Base-by-base conservation (phyloP, 73 alveolate genomes). In the Diophrys sp. region DNA sequence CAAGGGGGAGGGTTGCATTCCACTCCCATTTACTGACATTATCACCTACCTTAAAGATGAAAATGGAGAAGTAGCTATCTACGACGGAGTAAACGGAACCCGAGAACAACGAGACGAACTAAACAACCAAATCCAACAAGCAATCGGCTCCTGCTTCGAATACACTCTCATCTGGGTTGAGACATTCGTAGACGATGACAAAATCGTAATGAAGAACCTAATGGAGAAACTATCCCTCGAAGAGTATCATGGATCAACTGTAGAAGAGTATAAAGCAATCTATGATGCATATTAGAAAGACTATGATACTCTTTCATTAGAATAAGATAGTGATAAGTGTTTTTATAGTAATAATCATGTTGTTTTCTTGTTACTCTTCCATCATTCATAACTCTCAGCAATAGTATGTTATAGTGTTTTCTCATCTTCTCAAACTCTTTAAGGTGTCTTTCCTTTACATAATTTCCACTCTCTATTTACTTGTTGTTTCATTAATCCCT, bases 21-120 rank as follows among this genome's bases (percentile, higher is more conserved):
- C 56, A 18, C 33, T 56, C 74, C 44, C 62, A 68, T 5, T 23
- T 27, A 28, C n/a, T n/a, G 75, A 85, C 33, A 24, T 78, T 29
- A 77, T 85, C 29, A 57, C 23, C 18, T 85, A 33, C 34, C 71
- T 85, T 44, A 44, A 5, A 23, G 29, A 80, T 53, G 70, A 29
- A 26, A 72, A 56, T 1, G 92, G 92, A 0, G 75, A 79, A 28
- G 69, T 85, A 11, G 92, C 89, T 8, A 29, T 85, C n/a, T 85
- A 79, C 62, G 85, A 85, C 73, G 92, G 89, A 11, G 54, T 78
- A 11, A 71, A 76, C 29, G 34, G 73, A 32, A 79, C 81, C n/a
- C 8, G n/a, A 18, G 0, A 54, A 55, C 28, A 56, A 29, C 14
- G 92, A 75, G 30, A 85, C 75, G 66, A 54, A 71, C 33, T 76